Evolutionary conservation across 345 rosid species (phyloP), one percentile per base, ranked within the genome.

Genomic region (Dimocarpus longan): DNA sequence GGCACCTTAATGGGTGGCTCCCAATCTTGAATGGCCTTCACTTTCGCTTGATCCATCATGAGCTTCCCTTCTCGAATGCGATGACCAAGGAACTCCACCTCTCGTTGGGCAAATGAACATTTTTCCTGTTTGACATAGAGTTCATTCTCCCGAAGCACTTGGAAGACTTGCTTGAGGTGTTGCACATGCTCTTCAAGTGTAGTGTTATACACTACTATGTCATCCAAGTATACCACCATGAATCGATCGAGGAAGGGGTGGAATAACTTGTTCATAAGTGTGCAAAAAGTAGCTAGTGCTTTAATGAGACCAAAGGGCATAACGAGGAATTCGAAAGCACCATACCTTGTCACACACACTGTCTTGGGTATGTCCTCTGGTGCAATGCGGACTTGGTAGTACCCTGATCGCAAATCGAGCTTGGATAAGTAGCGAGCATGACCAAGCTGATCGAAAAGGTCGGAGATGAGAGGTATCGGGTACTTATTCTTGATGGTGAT

Each of bases 41-140:
- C 28, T 0, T 75, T 79, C 0, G 32, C 43, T 0, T 10, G 12
- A 21, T 82, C 75, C 78, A 82, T 78, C 6, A 2, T 2, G 1
- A 78, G 16, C 42, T 44, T 66, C 2, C 75, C 77, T 2, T 60
- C 42, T 3, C 9, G 13, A 0, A 82, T 32, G 0, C 18, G 28
- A 9, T 82, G 70, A 0, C 78, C 44, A 10, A 77, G 24, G 62
- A 74, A 64, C 2, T 4, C 10, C 1, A 67, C 37, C 28, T 82
- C 57, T n/a, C 24, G 2, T 13, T 57, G 43, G 1, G 78, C 46
- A 11, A 77, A 77, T 0, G 52, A 64, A 9, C 78, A 77, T 1
- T 73, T 77, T 68, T 78, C 62, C 18, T 37, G 6, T 24, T 73
- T 79, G 7, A 79, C 5, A 8, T 75, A 75, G 5, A 72, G 50